phyloP scores from a whole-genome alignment of 345 rosid genomes.

The Arabis alpina region DNA sequence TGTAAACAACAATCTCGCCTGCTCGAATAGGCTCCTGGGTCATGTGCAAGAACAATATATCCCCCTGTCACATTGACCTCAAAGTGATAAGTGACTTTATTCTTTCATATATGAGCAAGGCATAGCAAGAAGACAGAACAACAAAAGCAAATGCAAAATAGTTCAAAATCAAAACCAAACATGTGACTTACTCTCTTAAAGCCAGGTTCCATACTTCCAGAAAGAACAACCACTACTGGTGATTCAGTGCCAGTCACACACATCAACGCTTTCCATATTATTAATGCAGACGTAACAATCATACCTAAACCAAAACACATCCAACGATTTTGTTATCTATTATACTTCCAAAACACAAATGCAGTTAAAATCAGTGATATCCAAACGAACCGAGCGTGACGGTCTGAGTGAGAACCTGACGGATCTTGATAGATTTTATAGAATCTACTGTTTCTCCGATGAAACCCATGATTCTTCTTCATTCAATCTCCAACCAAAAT shows the following conservation, averaged over 20 bases:
- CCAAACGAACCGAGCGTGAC: constrained; percentile 72
- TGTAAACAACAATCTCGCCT: no score
- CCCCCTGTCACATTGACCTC: no score
- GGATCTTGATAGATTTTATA: constrained; percentile 79
- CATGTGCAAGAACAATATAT: no score
- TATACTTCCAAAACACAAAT: background rate
- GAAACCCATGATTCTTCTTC: constrained; percentile 57
- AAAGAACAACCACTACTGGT: constrained; percentile 97
- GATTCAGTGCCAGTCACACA: constrained; percentile 96
- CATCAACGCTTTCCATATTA: constrained; percentile 96
- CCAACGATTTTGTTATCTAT: no score
- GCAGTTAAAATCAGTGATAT: background rate
- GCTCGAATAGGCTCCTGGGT: no score
- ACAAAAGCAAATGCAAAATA: no score
- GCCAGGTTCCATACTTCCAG: constrained; percentile 99
- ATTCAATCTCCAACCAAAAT: background rate
- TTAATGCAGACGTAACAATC: constrained; percentile 95
- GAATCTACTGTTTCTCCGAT: constrained; percentile 81
- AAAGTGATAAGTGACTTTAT: no score
- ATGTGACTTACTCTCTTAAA: constrained; percentile 77
- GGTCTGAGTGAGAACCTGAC: constrained; percentile 81
- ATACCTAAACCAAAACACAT: constrained; percentile 55
- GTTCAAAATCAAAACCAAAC: background rate
- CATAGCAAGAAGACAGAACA: no score
- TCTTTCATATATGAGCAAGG: no score